Evolutionary conservation across 176 grass and related monocot species (phyloP).

Genomic region (Puccinellia tenuiflora): DNA sequence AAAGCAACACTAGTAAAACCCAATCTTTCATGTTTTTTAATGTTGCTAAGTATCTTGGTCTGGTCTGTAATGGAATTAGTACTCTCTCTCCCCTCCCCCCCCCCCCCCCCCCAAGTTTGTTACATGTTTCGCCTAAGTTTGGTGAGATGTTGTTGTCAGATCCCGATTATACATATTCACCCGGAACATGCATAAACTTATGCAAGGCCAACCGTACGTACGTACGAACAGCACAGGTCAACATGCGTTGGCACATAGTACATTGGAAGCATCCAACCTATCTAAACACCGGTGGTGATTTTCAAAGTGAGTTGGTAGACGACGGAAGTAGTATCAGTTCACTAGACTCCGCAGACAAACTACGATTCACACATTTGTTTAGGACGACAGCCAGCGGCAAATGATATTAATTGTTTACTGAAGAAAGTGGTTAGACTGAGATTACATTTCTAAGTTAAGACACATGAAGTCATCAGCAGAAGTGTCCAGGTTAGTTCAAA

Average conservation of each 20-base stretch:
- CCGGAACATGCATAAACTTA: neutral
- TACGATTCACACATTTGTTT: neutral
- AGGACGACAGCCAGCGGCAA: neutral
- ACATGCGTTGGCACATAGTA: neutral
- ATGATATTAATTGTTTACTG: neutral
- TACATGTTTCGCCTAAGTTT: no score
- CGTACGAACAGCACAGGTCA: neutral
- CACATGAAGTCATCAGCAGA: no score
- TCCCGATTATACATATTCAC: constrained; percentile 2
- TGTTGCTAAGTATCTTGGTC: no score
- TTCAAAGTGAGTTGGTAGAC: neutral
- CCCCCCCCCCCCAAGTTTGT: no score
- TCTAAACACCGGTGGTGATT: neutral
- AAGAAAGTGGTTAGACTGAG: neutral
- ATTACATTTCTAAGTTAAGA: neutral
- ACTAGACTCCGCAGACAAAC: neutral
- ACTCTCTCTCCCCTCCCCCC: no score
- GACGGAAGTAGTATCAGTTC: neutral
- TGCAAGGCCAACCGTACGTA: neutral
- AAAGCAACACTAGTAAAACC: no score
- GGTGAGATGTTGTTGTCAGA: constrained; percentile 16
- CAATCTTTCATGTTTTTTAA: no score
- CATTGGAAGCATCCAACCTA: neutral
- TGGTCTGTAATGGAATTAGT: no score
- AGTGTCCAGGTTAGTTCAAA: neutral